Conservation (phyloP, 306 rosid genomes). For the Castanea sativa region DNA sequence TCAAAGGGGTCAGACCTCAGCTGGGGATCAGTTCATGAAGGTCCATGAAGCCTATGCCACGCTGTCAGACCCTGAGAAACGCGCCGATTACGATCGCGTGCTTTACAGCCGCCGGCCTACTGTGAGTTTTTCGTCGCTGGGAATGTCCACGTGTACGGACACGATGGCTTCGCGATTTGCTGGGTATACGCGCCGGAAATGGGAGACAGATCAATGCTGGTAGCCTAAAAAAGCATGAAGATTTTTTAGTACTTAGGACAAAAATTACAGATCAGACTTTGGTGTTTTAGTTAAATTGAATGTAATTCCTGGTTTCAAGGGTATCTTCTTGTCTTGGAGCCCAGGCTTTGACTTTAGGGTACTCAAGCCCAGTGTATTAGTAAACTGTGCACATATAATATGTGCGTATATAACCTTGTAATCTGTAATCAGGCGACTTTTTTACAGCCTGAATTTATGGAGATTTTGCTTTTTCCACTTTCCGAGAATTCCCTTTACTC, state of each 20-base stretch:
- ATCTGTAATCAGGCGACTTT: conserved; percentile 11
- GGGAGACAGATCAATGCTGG: conserved; percentile 65
- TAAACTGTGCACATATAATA: neutral
- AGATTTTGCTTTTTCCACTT: neutral
- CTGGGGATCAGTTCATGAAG: conserved; percentile 34
- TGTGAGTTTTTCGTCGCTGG: neutral
- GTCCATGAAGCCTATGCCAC: conserved; percentile 48
- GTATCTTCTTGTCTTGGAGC: too few species aligned
- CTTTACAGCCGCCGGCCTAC: conserved; percentile 5
- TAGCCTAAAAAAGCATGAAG: conserved; percentile 9
- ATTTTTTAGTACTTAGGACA: too few species aligned
- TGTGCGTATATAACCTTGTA: neutral
- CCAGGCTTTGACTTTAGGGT: too few species aligned
- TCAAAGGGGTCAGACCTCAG: conserved; percentile 3
- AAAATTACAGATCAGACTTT: too few species aligned
- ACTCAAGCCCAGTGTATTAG: too few species aligned
- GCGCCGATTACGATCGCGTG: conserved; percentile 44
- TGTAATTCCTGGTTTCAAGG: too few species aligned
- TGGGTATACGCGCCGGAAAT: conserved; percentile 5
- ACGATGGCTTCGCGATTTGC: neutral
- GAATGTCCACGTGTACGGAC: neutral
- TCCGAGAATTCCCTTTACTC: neutral
- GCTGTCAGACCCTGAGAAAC: conserved; percentile 43
- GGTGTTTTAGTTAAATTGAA: too few species aligned
- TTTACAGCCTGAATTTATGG: conserved; percentile 12